Base-by-base conservation (phyloP, 208 protist species). In the Leptomonas pyrrhocoris region DNA sequence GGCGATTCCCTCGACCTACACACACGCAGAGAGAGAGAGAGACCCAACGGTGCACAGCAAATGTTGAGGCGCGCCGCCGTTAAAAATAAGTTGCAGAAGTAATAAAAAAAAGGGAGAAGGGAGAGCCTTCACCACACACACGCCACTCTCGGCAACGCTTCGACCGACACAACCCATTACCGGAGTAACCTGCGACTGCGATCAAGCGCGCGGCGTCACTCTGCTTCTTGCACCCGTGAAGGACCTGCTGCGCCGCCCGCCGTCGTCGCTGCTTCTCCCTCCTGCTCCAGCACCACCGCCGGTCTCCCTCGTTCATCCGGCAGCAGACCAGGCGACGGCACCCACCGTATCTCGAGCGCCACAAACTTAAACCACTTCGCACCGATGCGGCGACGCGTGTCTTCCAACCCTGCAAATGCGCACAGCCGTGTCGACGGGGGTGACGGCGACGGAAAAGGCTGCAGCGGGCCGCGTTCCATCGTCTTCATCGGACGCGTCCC, bases 351-450 rank as follows among this genome's bases (percentile, higher is more conserved):
- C 38, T 74, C 68, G 0, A 54, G 38, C 7, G 38, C 36, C 23
- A 65, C 48, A 53, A 67, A 74, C 36, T 43, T 59, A 43, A 61
- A 74, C 68, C 68, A 74, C n/a, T 45, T 40, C 28, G 54, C 43
- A 30, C 66, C 45, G 18, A 56, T 30, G 34, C 36, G 40, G 3
- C 38, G 49, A 8, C 27, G 63, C 18, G 25, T 13, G 7, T 56
- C 53, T 15, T 72, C 56, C 38, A 36, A 15, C 27, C 60, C 63
- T 5, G 40, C 18, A 15, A 40, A n/a, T 2, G 42, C 23, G 40
- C n/a, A n/a, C 27, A 51, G 45, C 30, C 66, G 56, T 42, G 55
- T 23, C 9, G 27, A 34, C 30, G 51, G 19, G 18, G 18, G 54
- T 27, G 31, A 12, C 42, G 54, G 36, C 15, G 11, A 43, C 11